phyloP scores from a whole-genome alignment of 306 rosid species.

The Acacia confusa region DNA sequence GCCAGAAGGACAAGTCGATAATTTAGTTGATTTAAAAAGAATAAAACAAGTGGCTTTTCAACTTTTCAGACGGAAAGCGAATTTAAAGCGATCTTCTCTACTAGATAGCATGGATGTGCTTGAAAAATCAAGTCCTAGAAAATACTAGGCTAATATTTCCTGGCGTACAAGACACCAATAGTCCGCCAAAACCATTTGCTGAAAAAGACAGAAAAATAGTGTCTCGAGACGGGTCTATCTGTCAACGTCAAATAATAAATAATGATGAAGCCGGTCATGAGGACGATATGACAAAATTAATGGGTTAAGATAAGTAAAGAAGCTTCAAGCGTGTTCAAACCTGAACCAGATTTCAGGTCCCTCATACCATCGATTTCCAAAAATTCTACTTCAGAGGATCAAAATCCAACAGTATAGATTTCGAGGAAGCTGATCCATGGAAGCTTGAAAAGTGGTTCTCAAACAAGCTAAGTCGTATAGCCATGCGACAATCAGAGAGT shows the following conservation, averaged over 20 bases:
- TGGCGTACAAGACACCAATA: neutral
- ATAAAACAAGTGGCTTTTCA: neutral
- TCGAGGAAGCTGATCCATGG: neutral
- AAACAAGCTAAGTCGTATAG: neutral
- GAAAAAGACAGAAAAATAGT: constrained; percentile 28
- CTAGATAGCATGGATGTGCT: neutral
- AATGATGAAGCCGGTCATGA: constrained; percentile 13
- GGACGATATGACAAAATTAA: constrained; percentile 30
- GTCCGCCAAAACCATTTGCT: constrained; percentile 24
- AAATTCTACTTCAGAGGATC: neutral
- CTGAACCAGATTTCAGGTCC: neutral
- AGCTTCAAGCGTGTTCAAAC: constrained; percentile 21
- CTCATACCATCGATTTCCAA: neutral
- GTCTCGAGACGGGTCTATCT: constrained; percentile 35
- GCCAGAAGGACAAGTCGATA: neutral
- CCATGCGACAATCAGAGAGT: neutral
- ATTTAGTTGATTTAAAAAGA: neutral
- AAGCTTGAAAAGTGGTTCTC: neutral
- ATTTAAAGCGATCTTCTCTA: constrained; percentile 10
- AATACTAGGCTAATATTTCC: neutral
- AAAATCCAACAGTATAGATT: neutral
- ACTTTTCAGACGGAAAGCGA: constrained; percentile 24
- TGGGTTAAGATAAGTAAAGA: neutral
- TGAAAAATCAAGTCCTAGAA: constrained; percentile 4
- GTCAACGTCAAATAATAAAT: constrained; percentile 39